Percentiles rank a stretch among this genome's conserved stretches.
Evolutionary conservation across 805 yeast genomes (phyloP).

Genomic region (Millerozyma miso): DNA sequence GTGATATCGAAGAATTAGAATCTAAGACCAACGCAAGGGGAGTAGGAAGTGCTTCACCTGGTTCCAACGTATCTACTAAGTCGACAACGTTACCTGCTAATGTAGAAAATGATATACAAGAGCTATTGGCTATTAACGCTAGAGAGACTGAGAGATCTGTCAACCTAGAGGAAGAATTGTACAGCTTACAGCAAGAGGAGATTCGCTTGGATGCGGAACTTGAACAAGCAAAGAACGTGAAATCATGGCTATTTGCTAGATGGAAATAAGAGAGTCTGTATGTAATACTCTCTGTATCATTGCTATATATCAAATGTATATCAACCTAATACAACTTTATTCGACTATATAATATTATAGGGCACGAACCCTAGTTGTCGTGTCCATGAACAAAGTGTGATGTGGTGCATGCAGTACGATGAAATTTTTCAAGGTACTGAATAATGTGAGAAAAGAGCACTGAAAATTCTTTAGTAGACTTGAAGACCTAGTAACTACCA

Average conservation of each 20-base stretch:
- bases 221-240: constrained; percentile 10
- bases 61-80: constrained; percentile 3
- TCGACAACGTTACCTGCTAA: constrained; percentile 27
- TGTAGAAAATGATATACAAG: constrained; percentile 34
- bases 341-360: not conserved
- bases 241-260: constrained; percentile 28
- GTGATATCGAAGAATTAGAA: constrained; percentile 39
- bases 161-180: constrained; percentile 34
- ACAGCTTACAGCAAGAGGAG: constrained; percentile 22
- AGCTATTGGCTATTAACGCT: constrained; percentile 33
- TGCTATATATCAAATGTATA: not conserved
- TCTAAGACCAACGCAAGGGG: constrained; percentile 22
- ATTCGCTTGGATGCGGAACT: constrained; percentile 19
- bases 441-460: not conserved
- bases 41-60: constrained; percentile 6
- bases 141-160: constrained; percentile 36
- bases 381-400: too few relatives aligned
- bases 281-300: not conserved
- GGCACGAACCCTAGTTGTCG: not conserved
- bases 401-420: not conserved
- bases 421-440: not conserved
- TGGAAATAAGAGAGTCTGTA: constrained; percentile 11
- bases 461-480: not conserved
- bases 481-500: constrained; percentile 2
- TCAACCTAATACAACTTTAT: too few relatives aligned